Evolutionary conservation across 768 basidiomycete genomes (phyloP), one percentile per base, ranked within the genome.

Genomic region (Termitomyces sp.): DNA sequence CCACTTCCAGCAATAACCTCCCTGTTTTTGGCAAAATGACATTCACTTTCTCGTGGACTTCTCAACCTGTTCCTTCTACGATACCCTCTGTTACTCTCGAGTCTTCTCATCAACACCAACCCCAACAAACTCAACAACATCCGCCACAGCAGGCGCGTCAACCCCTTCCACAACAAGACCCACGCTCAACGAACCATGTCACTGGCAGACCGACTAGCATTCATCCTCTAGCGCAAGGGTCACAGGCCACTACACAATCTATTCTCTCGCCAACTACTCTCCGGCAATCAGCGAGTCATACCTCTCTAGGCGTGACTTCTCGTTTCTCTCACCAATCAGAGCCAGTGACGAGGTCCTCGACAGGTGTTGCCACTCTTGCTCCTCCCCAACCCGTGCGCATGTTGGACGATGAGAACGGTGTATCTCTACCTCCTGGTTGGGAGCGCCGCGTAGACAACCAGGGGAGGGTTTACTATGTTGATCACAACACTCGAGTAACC

Each of bases 11-110:
- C 56, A 89, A 90, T 69, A 84, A 85, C 62, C 79, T 89, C 22
- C 79, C 84, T 41, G 93, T 94, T 0, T 88, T 88, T 67, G 93
- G 93, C 23, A 90, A 88, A 70, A 77, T 94, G 56, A 82, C 88
- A 57, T 84, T 94, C 63, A 77, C 76, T 2, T 79, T 84, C 56
- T 74, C 83, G 29, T 65, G 75, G 33, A 61, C 70, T n/a, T 63
- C 69, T 38, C 68, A 71, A 57, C 62, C 65, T n/a, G 62, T 68
- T 52, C 68, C 60, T 23, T 54, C 60, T 35, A 45, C 51, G 16
- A 43, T 61, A 7, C 42, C 56, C 6, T 40, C 60, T 44, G 18
- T 22, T 31, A 27, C 44, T 23, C 22, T 43, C 11, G 59, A 54
- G 16, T n/a, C 55, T 35, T 31, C 39, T 33, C 43, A 56, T 11